Evolutionary conservation across 768 basidiomycete species (phyloP).

Genomic region (Dictyophora rubrovolvata): DNA sequence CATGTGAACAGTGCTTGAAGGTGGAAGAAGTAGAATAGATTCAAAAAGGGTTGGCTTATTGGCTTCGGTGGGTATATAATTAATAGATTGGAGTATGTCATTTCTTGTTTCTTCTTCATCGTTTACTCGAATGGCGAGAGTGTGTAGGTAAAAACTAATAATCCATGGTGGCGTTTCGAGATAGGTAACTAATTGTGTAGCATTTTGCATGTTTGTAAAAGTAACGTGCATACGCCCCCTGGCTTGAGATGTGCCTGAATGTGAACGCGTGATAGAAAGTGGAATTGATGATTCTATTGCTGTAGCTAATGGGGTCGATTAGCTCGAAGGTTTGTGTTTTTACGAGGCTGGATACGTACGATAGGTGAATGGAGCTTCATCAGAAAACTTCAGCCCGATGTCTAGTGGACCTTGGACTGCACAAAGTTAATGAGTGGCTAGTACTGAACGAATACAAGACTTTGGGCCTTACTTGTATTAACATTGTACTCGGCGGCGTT

Average conservation of each 20-base stretch:
- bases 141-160: conserved; percentile 80
- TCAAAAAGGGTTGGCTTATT: conserved; percentile 76
- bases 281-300: conserved; percentile 31
- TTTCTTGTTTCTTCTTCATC: conserved; percentile 38
- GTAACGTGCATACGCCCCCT: conserved; percentile 61
- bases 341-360: conserved; percentile 30
- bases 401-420: conserved; percentile 41
- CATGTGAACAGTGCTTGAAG: conserved; percentile 51
- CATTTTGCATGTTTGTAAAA: conserved; percentile 48
- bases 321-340: background rate
- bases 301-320: background rate
- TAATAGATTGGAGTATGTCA: conserved; percentile 51
- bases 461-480: conserved; percentile 29
- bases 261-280: conserved; percentile 55
- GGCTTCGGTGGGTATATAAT: conserved; percentile 57
- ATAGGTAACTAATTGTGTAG: conserved; percentile 46
- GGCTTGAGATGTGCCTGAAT: conserved; percentile 68
- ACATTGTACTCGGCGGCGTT: conserved; percentile 38
- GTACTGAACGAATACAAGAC: conserved; percentile 1
- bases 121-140: conserved; percentile 44
- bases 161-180: conserved; percentile 93
- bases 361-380: conserved; percentile 42
- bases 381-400: conserved; percentile 45
- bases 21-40: conserved; percentile 57
- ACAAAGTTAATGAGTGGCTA: conserved; percentile 10